Conservation (phyloP, 495 filamentous ascomycete species). For the Entonaema liquescens region DNA sequence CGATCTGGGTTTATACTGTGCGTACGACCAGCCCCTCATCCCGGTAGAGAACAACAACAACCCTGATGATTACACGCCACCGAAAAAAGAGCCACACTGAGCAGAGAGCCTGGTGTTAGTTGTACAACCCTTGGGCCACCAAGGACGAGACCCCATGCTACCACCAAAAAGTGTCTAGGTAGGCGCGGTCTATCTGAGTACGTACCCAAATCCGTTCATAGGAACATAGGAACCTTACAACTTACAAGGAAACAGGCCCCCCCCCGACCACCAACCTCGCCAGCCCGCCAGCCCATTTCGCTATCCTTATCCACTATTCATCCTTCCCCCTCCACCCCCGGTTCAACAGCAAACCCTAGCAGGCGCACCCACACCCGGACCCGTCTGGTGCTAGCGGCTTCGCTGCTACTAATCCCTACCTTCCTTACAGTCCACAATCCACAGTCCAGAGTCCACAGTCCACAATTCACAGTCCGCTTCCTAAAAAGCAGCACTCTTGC, state of each 20-base stretch:
- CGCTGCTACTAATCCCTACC: slow-evolving; percentile 39
- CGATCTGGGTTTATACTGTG: slow-evolving; percentile 15
- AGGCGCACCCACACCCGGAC: slow-evolving; percentile 43
- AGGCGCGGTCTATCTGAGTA: slow-evolving; percentile 12
- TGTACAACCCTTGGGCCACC: slow-evolving; percentile 43
- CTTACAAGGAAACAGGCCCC: slow-evolving; percentile 20
- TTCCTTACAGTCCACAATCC: slow-evolving; percentile 12
- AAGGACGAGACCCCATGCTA: slow-evolving; percentile 39
- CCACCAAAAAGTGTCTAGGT: slow-evolving; percentile 8
- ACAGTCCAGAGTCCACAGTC: slow-evolving; percentile 20
- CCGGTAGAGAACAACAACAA: slow-evolving; percentile 30
- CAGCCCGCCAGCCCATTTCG: slow-evolving; percentile 30
- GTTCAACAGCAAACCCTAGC: slow-evolving; percentile 45
- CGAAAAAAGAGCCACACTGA: slow-evolving; percentile 45
- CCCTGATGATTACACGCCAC: slow-evolving; percentile 46
- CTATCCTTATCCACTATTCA: slow-evolving; percentile 41
- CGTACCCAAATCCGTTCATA: slow-evolving; percentile 11
- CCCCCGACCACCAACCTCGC: slow-evolving; percentile 37
- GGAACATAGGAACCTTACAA: slow-evolving; percentile 15
- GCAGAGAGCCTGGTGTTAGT: slow-evolving; percentile 41
- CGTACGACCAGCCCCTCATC: slow-evolving; percentile 34
- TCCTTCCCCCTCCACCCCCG: slow-evolving; percentile 42
- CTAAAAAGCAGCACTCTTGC: slow-evolving; percentile 35
- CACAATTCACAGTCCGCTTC: slow-evolving; percentile 26
- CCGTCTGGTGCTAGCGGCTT: slow-evolving; percentile 42